phyloP scores from a whole-genome alignment of 176 grass and related monocot genomes.

The Avena insularis region DNA sequence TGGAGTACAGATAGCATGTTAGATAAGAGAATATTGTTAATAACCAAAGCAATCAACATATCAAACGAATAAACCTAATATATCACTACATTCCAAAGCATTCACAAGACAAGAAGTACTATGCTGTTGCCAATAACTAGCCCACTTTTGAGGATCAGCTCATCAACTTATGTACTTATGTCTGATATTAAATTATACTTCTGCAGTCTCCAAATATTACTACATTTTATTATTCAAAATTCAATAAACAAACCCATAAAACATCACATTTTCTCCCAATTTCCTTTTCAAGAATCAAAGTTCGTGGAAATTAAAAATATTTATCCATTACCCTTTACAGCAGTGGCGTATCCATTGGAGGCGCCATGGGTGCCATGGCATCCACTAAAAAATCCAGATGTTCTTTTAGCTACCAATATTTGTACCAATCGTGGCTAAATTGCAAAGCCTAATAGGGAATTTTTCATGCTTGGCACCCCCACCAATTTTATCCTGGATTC shows the following conservation, averaged over 20 bases:
- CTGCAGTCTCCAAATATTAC: neutral
- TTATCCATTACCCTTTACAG: neutral
- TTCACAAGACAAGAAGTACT: neutral
- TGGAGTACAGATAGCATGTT: neutral
- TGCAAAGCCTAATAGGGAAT: too few species aligned
- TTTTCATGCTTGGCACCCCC: too few species aligned
- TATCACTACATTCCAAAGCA: neutral
- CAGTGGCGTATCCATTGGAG: too few species aligned
- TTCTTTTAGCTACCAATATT: too few species aligned
- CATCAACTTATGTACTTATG: conserved; percentile 2
- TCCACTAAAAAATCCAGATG: too few species aligned
- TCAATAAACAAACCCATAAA: neutral
- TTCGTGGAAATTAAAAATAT: neutral
- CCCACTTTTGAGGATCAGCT: neutral
- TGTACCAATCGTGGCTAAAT: too few species aligned
- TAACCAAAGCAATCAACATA: neutral
- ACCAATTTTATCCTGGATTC: too few species aligned
- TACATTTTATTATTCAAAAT: conserved; percentile 2
- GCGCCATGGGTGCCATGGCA: too few species aligned
- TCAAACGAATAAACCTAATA: neutral
- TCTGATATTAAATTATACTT: neutral
- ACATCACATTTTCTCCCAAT: neutral
- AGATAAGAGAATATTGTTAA: neutral
- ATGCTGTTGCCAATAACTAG: neutral
- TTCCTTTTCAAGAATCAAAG: neutral